Conservation (phyloP, 768 basidiomycete species). For the Amyloporia xantha region DNA sequence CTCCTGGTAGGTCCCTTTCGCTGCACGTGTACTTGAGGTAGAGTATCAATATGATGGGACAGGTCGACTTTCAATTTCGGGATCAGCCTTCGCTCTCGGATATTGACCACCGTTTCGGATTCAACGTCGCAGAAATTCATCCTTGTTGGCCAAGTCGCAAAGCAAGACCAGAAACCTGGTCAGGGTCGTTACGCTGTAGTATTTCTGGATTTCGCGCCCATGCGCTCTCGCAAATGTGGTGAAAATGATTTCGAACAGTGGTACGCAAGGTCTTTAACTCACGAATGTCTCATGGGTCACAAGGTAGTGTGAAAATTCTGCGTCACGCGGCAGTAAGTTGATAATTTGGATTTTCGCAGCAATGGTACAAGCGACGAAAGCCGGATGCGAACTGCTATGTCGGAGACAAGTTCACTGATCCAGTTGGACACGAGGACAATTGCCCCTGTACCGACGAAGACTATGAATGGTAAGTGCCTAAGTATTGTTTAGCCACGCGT, state of each 20-base stretch:
- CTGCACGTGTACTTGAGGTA: background rate
- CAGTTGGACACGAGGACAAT: slow-evolving; percentile 72
- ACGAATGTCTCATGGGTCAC: slow-evolving; percentile 90
- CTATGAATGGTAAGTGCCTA: slow-evolving; percentile 75
- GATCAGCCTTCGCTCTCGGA: slow-evolving; percentile 61
- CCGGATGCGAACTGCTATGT: slow-evolving; percentile 81
- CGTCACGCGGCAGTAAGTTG: background rate
- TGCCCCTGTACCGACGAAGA: slow-evolving; percentile 85
- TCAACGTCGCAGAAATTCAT: slow-evolving; percentile 96
- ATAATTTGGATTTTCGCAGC: slow-evolving; percentile 39
- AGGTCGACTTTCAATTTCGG: slow-evolving; percentile 73
- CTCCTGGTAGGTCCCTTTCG: slow-evolving; percentile 66
- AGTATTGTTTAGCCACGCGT: background rate
- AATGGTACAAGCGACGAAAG: slow-evolving; percentile 91
- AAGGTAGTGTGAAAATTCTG: slow-evolving; percentile 40
- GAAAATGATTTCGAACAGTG: slow-evolving; percentile 77
- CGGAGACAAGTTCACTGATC: slow-evolving; percentile 84
- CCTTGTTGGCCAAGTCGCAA: slow-evolving; percentile 70
- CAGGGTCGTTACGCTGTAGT: slow-evolving; percentile 64
- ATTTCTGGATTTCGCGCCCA: slow-evolving; percentile 75
- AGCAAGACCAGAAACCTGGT: slow-evolving; percentile 45
- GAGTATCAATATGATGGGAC: background rate
- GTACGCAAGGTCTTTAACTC: slow-evolving; percentile 65
- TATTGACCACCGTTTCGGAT: slow-evolving; percentile 86
- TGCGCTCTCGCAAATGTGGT: slow-evolving; percentile 61